Base-by-base conservation (phyloP, 108 stramenopile genomes). In the Cyclotella distinguenda region DNA sequence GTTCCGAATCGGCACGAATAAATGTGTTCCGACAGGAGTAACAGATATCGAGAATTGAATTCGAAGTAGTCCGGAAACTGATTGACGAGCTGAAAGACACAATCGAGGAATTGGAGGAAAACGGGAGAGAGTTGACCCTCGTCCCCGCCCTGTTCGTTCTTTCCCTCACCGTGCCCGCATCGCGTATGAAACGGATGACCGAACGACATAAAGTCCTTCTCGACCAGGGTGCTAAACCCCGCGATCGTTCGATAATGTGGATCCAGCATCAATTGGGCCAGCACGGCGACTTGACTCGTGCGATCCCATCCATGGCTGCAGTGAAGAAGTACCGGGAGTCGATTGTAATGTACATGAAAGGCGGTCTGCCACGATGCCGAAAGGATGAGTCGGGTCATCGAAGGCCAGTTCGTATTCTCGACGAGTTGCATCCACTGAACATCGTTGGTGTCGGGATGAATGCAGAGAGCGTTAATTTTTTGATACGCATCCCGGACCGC, bases 281-380 rank as follows among this genome's bases (percentile, higher is more conserved):
- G 58, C 18, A 80, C 86, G 6, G 82, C 64, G 0, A 97, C 93
- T 82, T 99, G 99, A 10, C 90, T 78, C 0, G 99, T 99, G 25
- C 99, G 81, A 82, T 99, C 99, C 97, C 98, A 99, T 15, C 99
- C 99, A 66, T 99, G 96, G 52, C 87, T 90, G 60, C 99, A 99
- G 68, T 99, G 99, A 26, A 99, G 75, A 31, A 99, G 76, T 0
- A 98, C 88, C 2, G 97, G 95, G 25, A 90, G 64, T 46, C 91
- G 77, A 66, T 93, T 82, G 32, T 87, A 82, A 68, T 94, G 91
- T 28, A 94, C 82, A 74, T 89, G 87, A 48, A 74, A 87, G 18
- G 97, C 97, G 2, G 92, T 80, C 31, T 86, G 86, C 86, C 88
- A 94, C 10, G 96, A 71, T 3, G 96, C 94, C 3, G 86, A 70